Evolutionary conservation across 768 basidiomycete species (phyloP), one percentile per base, ranked within the genome.

Genomic region (Filobasidium floriforme): DNA sequence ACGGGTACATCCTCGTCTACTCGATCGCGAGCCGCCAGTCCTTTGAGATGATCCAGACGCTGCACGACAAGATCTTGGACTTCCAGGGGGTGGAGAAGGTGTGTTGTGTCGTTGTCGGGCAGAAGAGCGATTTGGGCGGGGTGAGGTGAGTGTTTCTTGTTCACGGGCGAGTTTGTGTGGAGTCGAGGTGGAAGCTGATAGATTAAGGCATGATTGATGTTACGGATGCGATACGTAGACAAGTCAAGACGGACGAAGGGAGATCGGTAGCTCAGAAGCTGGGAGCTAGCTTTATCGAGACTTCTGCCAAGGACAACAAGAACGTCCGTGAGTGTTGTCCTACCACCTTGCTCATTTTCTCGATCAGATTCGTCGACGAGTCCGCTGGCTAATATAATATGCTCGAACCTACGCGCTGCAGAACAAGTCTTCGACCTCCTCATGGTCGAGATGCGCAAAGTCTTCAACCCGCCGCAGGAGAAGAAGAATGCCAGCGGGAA

Each of bases 1-100:
- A 99, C 75, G 94, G 94, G 75, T 99, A 89, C 78, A 85, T 99
- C 74, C 86, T 99, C 73, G 93, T 97, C 54, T 99, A 97, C 81
- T 90, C 90, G 2, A 91, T 98, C 79, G 84, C 90, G 4, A 90
- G 89, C 22, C 83, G 87, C 66, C 86, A 87, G 73, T 92, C 90
- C 10, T 97, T 96, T 82, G 88, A 97, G 72, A 96, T 97, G 90
- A 84, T 97, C 71, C 86, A 88, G 76, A 87, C 90, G 75, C 85
- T 96, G 60, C 88, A 94, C 75, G 89, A 96, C 83, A 94, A 93
- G 84, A 90, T 97, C 70, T 79, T 89, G 72, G 85, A 89, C 79
- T 93, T 89, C 75, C 88, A 87, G 69, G 92, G 92, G 64, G 82
- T 86, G 61, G 85, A 85, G 63, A 86, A 87, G 69, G 87, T 98